These are phyloP conservation scores for Phytophthora kernoviae DNA, from an alignment of 352 stramenopile genomes.

Conservation along the genomic window DNA sequence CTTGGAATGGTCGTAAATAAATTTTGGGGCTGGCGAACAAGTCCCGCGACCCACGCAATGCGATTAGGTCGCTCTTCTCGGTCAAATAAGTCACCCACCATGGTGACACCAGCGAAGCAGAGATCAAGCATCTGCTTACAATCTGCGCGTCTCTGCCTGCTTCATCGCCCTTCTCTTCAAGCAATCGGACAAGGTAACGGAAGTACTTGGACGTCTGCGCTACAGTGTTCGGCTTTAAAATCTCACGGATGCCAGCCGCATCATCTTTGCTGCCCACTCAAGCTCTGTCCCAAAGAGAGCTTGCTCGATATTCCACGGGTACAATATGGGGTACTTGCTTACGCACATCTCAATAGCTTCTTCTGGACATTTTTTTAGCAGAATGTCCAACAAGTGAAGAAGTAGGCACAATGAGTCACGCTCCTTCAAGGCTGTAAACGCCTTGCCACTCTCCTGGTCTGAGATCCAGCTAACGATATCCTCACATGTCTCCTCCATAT, in stretches of 20 bases:
- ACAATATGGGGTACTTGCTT: conserved; percentile 65
- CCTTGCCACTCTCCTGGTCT: conserved; percentile 58
- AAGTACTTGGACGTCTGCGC: conserved; percentile 73
- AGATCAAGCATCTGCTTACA: conserved; percentile 69
- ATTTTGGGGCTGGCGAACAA: conserved; percentile 56
- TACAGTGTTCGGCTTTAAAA: conserved; percentile 45
- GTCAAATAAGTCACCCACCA: conserved; percentile 63
- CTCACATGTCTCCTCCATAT: conserved; percentile 75
- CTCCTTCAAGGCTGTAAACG: conserved; percentile 50
- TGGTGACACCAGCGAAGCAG: conserved; percentile 52
- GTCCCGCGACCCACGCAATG: conserved; percentile 45
- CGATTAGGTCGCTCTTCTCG: conserved; percentile 28
- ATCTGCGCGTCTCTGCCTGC: conserved; percentile 53
- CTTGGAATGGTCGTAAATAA: conserved; percentile 52
- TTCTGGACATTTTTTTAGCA: conserved; percentile 79
- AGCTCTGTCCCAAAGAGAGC: conserved; percentile 71
- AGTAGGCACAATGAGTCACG: conserved; percentile 74
- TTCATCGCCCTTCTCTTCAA: conserved; percentile 51
- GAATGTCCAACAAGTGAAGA: conserved; percentile 76
- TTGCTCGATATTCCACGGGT: conserved; percentile 84
- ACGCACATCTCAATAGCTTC: conserved; percentile 81
- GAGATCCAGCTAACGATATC: conserved; percentile 84
- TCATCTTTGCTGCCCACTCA: conserved; percentile 44
- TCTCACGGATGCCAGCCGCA: conserved; percentile 18
- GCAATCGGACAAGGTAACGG: conserved; percentile 65